Base-by-base conservation (phyloP, 257 asterid species). In the Solanum etuberosum region DNA sequence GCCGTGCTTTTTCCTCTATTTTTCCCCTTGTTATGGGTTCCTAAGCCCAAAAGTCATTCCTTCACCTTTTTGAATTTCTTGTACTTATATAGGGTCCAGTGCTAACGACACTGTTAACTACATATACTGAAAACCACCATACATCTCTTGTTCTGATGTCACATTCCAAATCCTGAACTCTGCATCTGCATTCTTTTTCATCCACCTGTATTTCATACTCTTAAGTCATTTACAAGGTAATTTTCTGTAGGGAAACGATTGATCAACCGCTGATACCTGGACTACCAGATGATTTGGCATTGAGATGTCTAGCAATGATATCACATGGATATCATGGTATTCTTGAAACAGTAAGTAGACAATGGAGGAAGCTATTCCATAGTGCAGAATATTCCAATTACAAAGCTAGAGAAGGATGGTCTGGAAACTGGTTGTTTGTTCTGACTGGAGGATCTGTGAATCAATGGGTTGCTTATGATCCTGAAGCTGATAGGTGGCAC, bases 401-500 rank as follows among this genome's bases (percentile, higher is more conserved):
- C 27, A 81, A 48, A 81, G 85, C 85, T 48, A 48, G 85, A 81
- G 70, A 81, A 81, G 70, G 70, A 31, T 81, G 85, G 85, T 48
- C 70, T 14, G 85, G n/a, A 10, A 48, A 81, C 85, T 81, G 85
- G 85, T 48, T 81, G 40, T 81, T 81, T 81, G 85, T 81, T 81
- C 70, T 48, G 31, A 51, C 85, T 3, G 85, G 61, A 48, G 85
- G 29, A 81, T 81, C 85, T 18, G 68, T 18, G 67, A 81, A 81
- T 81, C 85, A 81, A 59, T 81, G 85, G 85, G 61, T 48, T 48
- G 85, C 85, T 5, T 81, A 10, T 48, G 85, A 81, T 32, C 85
- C 70, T 81, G 85, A 81, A 81, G 85, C 85, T 48, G 85, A 48
- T 31, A 48, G 85, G 85, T 81, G 85, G 85, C 70, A 81, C 29